A percentile compares a stretch with the other conserved stretches of the same genome.
Evolutionary conservation across 2,329 filamentous ascomycete genomes (phyloP).

Genomic region (Helotiales sp.): DNA sequence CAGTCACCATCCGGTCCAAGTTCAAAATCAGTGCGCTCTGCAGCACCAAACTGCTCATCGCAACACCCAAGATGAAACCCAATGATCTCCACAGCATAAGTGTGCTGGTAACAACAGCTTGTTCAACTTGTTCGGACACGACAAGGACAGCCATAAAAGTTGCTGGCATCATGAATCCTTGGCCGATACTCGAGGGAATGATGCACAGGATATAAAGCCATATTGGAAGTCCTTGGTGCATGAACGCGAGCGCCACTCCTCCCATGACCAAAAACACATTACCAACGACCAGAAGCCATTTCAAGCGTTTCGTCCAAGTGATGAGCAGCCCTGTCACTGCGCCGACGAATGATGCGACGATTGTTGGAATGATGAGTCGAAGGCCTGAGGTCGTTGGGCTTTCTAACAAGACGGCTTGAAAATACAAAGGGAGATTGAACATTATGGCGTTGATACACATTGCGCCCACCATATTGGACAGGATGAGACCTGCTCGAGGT

Average conservation of each 20-base stretch:
- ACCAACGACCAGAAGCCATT: constrained; percentile 58
- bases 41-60: constrained; percentile 68
- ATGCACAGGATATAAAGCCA: constrained; percentile 56
- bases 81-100: constrained; percentile 71
- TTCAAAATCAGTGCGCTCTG: constrained; percentile 68
- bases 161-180: constrained; percentile 65
- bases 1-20: constrained; percentile 58
- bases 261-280: constrained; percentile 50
- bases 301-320: constrained; percentile 58
- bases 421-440: constrained; percentile 71
- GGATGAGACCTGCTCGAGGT: constrained; percentile 58
- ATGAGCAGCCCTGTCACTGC: constrained; percentile 63
- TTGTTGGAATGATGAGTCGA: constrained; percentile 63
- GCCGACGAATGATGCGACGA: constrained; percentile 55
- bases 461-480: constrained; percentile 53
- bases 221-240: constrained; percentile 53
- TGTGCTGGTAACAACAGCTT: constrained; percentile 69
- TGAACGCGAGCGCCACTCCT: constrained; percentile 47
- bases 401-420: constrained; percentile 72
- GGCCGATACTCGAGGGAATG: constrained; percentile 55
- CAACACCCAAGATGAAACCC: constrained; percentile 73
- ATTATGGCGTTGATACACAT: constrained; percentile 55
- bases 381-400: constrained; percentile 73
- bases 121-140: constrained; percentile 57
- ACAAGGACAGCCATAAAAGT: constrained; percentile 64